A percentile compares a stretch with the other conserved stretches of the same genome.
phyloP scores from a whole-genome alignment of 1,139 yeast species.

The Kluyveromyces marxianus region DNA sequence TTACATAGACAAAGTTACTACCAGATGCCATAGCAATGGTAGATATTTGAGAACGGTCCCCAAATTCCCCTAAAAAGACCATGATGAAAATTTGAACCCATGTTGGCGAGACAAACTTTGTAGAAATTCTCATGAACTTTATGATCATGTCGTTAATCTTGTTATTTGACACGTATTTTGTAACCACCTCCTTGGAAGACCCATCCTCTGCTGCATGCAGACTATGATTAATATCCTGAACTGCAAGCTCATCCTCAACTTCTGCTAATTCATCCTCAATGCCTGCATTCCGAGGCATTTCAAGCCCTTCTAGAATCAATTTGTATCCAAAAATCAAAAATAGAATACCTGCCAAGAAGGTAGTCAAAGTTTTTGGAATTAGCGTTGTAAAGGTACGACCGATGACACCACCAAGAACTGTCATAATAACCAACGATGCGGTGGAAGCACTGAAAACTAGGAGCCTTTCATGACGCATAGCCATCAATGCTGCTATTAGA shows the following conservation, averaged over 20 bases:
- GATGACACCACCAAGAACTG: slow-evolving; percentile 78
- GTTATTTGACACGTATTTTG: slow-evolving; percentile 6
- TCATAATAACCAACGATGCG: slow-evolving; percentile 82
- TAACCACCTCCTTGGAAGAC: slow-evolving; percentile 12
- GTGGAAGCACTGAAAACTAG: slow-evolving; percentile 86
- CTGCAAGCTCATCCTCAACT: slow-evolving; percentile 87
- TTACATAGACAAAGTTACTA: slow-evolving; percentile 82
- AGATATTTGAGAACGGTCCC: slow-evolving; percentile 96
- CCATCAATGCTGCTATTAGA: slow-evolving; percentile 94
- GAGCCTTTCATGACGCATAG: slow-evolving; percentile 82
- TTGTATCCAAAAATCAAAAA: slow-evolving; percentile 79
- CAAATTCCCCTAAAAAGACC: slow-evolving; percentile 99
- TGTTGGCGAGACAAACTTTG: slow-evolving; percentile 69
- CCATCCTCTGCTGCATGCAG: slow-evolving; percentile 56
- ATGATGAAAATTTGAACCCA: slow-evolving; percentile 94
- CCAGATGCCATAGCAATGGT: slow-evolving; percentile 99
- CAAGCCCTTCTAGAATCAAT: slow-evolving; percentile 70
- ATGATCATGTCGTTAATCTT: slow-evolving; percentile 8
- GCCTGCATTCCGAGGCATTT: slow-evolving; percentile 73
- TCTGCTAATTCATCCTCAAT: slow-evolving; percentile 95
- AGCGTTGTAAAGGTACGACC: slow-evolving; percentile 89
- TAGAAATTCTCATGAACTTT: slow-evolving; percentile 42
- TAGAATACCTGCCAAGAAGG: slow-evolving; percentile 69
- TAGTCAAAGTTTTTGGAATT: slow-evolving; percentile 72
- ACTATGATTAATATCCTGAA: slow-evolving; percentile 46